Evolutionary conservation across 1,284 basidiomycete species (phyloP).

Genomic region (Cryptococcus wingfieldii): DNA sequence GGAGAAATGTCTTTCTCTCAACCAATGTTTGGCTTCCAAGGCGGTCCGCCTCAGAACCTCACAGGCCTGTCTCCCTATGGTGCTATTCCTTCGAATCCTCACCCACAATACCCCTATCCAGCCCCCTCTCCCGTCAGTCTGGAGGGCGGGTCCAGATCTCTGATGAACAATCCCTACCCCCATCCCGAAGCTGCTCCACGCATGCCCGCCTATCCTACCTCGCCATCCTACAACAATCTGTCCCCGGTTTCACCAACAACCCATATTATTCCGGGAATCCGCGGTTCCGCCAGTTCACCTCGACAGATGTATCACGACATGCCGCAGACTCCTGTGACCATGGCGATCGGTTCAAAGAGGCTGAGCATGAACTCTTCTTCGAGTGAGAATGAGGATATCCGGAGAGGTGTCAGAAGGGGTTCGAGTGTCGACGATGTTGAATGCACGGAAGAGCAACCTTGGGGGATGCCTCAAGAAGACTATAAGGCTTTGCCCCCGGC

Average conservation of each 20-base stretch:
- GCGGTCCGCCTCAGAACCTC: constrained; percentile 2
- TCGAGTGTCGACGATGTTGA: constrained; percentile 2
- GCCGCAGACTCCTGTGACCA: constrained; percentile 6
- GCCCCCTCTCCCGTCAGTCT: constrained; percentile 11
- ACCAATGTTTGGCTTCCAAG: background rate
- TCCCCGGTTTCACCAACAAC: constrained; percentile 28
- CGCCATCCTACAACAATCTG: constrained; percentile 20
- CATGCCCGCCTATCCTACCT: constrained; percentile 15
- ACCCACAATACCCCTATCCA: constrained; percentile 4
- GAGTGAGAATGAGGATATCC: constrained; percentile 13
- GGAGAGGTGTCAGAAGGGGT: background rate
- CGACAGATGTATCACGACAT: constrained; percentile 15
- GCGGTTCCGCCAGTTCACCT: constrained; percentile 9
- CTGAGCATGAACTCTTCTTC: constrained; percentile 10
- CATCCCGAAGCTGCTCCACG: constrained; percentile 10
- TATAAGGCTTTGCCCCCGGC: constrained; percentile 40
- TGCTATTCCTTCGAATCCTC: background rate
- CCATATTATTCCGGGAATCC: constrained; percentile 13
- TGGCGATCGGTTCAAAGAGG: constrained; percentile 10
- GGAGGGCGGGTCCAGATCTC: constrained; percentile 3
- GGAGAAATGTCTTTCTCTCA: background rate
- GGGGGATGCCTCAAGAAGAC: constrained; percentile 45
- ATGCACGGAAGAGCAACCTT: constrained; percentile 30
- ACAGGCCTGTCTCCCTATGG: constrained; percentile 17
- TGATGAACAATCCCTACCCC: constrained; percentile 8